Evolutionary conservation across 2,329 filamentous ascomycete genomes (phyloP), one percentile per base, ranked within the genome.

Genomic region (Aspergillus novoparasiticus): DNA sequence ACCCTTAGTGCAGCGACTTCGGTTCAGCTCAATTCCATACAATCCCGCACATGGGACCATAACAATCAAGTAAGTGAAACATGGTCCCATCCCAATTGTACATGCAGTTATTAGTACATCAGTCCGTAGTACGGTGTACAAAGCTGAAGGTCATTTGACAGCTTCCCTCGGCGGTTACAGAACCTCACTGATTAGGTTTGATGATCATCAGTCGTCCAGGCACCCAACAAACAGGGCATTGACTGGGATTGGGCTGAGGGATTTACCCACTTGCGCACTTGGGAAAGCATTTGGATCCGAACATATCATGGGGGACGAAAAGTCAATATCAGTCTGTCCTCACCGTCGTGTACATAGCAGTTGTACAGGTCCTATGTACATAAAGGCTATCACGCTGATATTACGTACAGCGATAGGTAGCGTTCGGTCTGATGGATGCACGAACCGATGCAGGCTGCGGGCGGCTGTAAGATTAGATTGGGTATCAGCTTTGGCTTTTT

Each of bases 151-250:
- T 51, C 48, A 51, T 51, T 32, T 51, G 48, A 51, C 48, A 51
- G 48, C 48, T 51, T 16, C 46, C 26, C 46, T 50, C 26, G 46
- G 46, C 6, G 28, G 19, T 30, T 11, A 32, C 21, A 34, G 9
- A 9, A 46, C 45, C 46, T 50, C 48, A 23, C 34, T n/a, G 28
- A 51, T 51, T 51, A 51, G 21, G 48, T 51, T 51, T 51, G 26
- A 9, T 16, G 28, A 51, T 51, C 48, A 50, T 48, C 45, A 34
- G 48, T 51, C 19, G 48, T 19, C 28, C 48, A 51, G 48, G 26
- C 48, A 51, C 48, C 48, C 48, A 32, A 51, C 30, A 51, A 51
- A 51, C 48, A 51, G 12, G 48, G 48, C 48, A 51, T 12, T n/a
- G 8, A 19, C 26, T 28, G 9, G 46, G 46, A 30, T 51, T 28